Conservation (phyloP, 495 filamentous ascomycete genomes). For the Bathelium albidoporum region DNA sequence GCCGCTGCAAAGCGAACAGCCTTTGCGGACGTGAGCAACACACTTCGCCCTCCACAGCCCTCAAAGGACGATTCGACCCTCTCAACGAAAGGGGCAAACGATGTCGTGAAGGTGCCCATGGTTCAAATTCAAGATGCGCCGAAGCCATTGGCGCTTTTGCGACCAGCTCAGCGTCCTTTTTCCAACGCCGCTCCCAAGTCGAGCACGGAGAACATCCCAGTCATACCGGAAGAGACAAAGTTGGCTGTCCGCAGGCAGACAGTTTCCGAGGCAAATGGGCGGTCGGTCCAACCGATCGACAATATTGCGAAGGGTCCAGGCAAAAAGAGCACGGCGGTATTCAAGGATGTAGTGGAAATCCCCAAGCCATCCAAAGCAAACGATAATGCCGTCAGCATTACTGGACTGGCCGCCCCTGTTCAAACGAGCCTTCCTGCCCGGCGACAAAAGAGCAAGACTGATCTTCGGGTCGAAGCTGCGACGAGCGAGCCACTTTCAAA, state of each 20-base stretch:
- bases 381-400: conserved; percentile 21
- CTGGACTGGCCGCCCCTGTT: conserved; percentile 18
- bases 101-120: conserved; percentile 37
- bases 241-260: conserved; percentile 11
- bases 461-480: not conserved
- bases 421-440: conserved; percentile 25
- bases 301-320: conserved; percentile 36
- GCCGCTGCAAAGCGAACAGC: conserved; percentile 61
- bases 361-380: conserved; percentile 17
- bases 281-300: not conserved
- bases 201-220: conserved; percentile 9
- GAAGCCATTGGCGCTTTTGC: conserved; percentile 43
- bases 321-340: conserved; percentile 56
- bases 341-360: conserved; percentile 45
- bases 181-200: conserved; percentile 23
- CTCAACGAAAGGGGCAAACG: conserved; percentile 18
- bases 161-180: conserved; percentile 56
- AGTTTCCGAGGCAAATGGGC: not conserved
- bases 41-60: conserved; percentile 37
- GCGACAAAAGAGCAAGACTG: not conserved
- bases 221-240: conserved; percentile 26
- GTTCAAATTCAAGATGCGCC: conserved; percentile 29
- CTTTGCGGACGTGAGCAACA: conserved; percentile 76
- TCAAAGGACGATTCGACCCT: conserved; percentile 33
- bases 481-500: not conserved